Percentiles rank a stretch among this genome's conserved stretches.
Conservation (phyloP, 371 early-diverging fungal genomes). For the Mortierella sp. region DNA sequence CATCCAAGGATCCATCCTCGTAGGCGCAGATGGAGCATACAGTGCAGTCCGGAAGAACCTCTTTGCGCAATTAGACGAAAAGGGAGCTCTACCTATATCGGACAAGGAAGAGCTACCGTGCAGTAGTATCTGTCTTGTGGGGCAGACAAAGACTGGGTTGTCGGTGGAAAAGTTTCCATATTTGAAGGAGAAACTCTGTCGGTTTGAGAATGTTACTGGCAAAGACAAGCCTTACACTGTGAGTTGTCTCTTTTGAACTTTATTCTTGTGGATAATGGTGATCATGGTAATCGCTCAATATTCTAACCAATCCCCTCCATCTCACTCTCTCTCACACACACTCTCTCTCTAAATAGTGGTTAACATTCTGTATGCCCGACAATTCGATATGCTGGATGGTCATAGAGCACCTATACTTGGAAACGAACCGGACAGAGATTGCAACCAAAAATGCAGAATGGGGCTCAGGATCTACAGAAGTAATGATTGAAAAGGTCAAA, state of each 20-base stretch:
- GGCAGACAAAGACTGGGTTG: constrained; percentile 16
- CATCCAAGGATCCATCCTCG: constrained; percentile 31
- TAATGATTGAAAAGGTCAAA: constrained; percentile 15
- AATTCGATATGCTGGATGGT: constrained; percentile 32
- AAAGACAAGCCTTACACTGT: constrained; percentile 22
- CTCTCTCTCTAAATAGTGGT: constrained; percentile 12
- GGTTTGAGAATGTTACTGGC: constrained; percentile 25
- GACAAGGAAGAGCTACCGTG: constrained; percentile 26
- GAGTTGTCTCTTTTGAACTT: neutral
- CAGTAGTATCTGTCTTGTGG: constrained; percentile 32
- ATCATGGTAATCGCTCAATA: too few relatives aligned
- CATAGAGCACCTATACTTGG: constrained; percentile 20
- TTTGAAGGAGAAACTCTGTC: constrained; percentile 12
- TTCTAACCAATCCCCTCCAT: too few relatives aligned
- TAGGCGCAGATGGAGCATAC: constrained; percentile 32
- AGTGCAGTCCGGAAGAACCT: constrained; percentile 18
- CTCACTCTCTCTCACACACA: too few relatives aligned
- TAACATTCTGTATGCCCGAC: constrained; percentile 24
- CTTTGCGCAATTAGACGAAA: neutral
- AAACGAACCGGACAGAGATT: constrained; percentile 11
- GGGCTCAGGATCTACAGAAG: constrained; percentile 16
- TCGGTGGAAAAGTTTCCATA: constrained; percentile 18
- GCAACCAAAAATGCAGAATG: constrained; percentile 17
- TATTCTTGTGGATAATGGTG: neutral
- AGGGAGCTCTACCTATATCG: neutral